Evolutionary conservation across 2,329 filamentous ascomycete species (phyloP).

Genomic region (Cylindrodendrum hubeiense): DNA sequence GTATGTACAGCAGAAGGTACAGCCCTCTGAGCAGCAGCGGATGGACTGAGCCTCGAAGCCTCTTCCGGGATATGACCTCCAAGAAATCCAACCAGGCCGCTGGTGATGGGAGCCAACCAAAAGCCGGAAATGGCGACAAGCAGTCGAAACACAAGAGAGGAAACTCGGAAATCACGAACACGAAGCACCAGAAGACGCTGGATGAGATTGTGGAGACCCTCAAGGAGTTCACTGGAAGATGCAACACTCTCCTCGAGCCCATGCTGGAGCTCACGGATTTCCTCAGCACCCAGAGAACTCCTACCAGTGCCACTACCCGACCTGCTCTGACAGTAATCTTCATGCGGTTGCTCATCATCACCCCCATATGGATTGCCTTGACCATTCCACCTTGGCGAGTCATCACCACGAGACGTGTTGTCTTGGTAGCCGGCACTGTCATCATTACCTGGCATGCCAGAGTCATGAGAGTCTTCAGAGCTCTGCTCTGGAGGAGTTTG

Average conservation of each 20-base stretch:
- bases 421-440: conserved; percentile 88
- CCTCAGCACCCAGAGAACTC: conserved; percentile 88
- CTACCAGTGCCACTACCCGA: conserved; percentile 90
- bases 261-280: conserved; percentile 92
- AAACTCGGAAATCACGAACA: conserved; percentile 70
- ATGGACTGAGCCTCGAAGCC: conserved; percentile 67
- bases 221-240: conserved; percentile 89
- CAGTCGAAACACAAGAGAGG: conserved; percentile 57
- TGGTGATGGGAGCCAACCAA: conserved; percentile 40
- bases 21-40: conserved; percentile 90
- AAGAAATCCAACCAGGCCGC: conserved; percentile 31
- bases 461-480: conserved; percentile 85
- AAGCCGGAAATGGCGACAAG: conserved; percentile 41
- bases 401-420: conserved; percentile 86
- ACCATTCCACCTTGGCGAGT: conserved; percentile 86
- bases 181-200: conserved; percentile 90
- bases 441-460: conserved; percentile 92
- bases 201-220: conserved; percentile 98
- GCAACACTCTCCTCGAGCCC: conserved; percentile 92
- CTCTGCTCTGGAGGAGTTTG: conserved; percentile 90
- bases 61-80: conserved; percentile 44
- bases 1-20: conserved; percentile 93
- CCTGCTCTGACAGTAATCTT: conserved; percentile 92
- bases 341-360: conserved; percentile 87
- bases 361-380: conserved; percentile 87